A percentile compares a stretch with the other conserved stretches of the same genome.
Evolutionary conservation across 2,329 filamentous ascomycete genomes (phyloP).

Genomic region (Aspergillus novofumigatus): DNA sequence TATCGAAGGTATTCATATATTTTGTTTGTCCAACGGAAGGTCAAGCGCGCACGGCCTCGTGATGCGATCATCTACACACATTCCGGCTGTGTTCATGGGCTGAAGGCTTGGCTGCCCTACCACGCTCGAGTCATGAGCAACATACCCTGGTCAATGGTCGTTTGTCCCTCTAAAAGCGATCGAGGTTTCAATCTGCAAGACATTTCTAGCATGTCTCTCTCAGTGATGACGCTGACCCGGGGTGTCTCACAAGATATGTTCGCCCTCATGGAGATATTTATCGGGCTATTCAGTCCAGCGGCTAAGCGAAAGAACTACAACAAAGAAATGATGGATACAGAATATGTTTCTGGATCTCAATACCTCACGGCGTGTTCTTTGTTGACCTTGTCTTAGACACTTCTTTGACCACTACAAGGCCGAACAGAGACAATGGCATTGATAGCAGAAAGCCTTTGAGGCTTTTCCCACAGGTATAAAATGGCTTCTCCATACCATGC

Average conservation of each 20-base stretch:
- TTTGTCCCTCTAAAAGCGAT: neutral
- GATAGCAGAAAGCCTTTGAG: neutral
- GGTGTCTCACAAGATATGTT: neutral
- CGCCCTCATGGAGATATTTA: neutral
- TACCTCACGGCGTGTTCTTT: neutral
- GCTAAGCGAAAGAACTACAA: neutral
- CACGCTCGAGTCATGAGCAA: neutral
- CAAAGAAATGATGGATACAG: neutral
- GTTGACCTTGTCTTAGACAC: neutral
- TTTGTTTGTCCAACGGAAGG: neutral
- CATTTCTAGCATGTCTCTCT: neutral
- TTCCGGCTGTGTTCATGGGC: neutral
- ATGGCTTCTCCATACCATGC: neutral
- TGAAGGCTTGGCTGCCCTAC: neutral
- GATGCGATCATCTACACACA: neutral
- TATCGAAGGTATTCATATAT: neutral
- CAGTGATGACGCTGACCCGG: neutral
- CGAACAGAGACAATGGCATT: neutral
- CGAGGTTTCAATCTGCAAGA: neutral
- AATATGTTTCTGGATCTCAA: neutral
- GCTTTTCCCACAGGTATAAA: neutral
- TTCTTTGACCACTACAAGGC: neutral
- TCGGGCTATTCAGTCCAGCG: neutral
- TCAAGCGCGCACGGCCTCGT: neutral
- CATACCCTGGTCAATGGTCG: neutral